Conservation (phyloP, 1,284 basidiomycete species). For the Kwoniella shivajii region DNA sequence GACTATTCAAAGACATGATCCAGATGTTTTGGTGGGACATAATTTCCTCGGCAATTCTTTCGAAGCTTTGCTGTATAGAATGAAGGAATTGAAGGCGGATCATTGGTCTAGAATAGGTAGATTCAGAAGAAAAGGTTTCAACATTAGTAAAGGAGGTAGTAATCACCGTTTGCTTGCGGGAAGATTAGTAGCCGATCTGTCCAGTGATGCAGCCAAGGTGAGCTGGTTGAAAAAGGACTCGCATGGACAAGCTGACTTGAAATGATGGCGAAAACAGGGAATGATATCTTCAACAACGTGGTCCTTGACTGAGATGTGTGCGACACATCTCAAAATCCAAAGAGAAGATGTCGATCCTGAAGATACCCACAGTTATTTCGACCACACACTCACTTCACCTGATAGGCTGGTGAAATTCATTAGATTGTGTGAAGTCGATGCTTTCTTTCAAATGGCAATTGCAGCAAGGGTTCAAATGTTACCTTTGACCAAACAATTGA, state of each 20-base stretch:
- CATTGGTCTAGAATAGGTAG: slow-evolving; percentile 94
- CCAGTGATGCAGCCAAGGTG: slow-evolving; percentile 91
- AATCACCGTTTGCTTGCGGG: slow-evolving; percentile 85
- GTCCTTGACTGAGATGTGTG: slow-evolving; percentile 97
- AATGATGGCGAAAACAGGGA: slow-evolving; percentile 58
- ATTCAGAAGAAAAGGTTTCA: slow-evolving; percentile 73
- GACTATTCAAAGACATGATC: slow-evolving; percentile 82
- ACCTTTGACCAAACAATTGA: slow-evolving; percentile 88
- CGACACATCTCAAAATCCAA: slow-evolving; percentile 80
- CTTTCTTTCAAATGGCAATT: slow-evolving; percentile 95
- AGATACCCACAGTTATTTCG: slow-evolving; percentile 89
- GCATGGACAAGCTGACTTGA: background rate
- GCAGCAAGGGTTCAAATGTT: slow-evolving; percentile 86
- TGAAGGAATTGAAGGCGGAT: slow-evolving; percentile 85
- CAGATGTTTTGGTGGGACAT: slow-evolving; percentile 92
- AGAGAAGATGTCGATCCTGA: slow-evolving; percentile 94
- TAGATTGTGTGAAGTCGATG: slow-evolving; percentile 88
- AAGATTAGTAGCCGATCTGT: slow-evolving; percentile 86
- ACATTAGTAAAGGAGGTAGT: slow-evolving; percentile 77
- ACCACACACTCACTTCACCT: slow-evolving; percentile 75
- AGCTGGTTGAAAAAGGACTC: slow-evolving; percentile 25
- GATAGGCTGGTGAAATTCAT: slow-evolving; percentile 84
- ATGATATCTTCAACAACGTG: slow-evolving; percentile 96
- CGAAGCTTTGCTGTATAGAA: slow-evolving; percentile 87
- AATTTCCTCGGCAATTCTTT: slow-evolving; percentile 91